These are phyloP conservation scores for Cucurbita argyrosperma DNA, from an alignment of 306 rosid genomes.

Conservation along the genomic window DNA sequence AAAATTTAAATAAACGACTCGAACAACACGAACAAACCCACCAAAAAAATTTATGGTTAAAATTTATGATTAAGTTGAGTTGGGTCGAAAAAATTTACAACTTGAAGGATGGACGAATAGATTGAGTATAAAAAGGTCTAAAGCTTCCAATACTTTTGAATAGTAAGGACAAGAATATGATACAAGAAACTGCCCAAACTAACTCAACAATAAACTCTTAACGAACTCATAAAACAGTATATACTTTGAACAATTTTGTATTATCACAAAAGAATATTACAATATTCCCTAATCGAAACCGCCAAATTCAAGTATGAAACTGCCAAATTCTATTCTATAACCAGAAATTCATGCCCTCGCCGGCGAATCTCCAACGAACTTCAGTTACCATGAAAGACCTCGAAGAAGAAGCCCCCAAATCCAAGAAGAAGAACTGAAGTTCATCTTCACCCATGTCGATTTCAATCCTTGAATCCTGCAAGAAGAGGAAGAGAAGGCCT, in stretches of 20 bases:
- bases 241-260: neutral
- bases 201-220: neutral
- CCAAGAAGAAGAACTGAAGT: slow-evolving; percentile 7
- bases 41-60: too few relatives aligned
- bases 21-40: too few relatives aligned
- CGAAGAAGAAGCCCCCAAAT: slow-evolving; percentile 1
- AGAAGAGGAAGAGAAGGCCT: slow-evolving; percentile 54
- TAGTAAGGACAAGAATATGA: too few relatives aligned
- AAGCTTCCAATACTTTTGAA: too few relatives aligned
- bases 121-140: too few relatives aligned
- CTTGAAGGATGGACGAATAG: too few relatives aligned
- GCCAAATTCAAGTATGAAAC: neutral
- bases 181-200: neutral
- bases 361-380: neutral
- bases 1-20: too few relatives aligned
- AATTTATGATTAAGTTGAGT: too few relatives aligned
- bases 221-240: neutral
- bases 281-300: neutral
- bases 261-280: neutral
- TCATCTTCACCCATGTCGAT: slow-evolving; percentile 29
- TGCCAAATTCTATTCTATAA: neutral
- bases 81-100: too few relatives aligned
- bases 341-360: neutral
- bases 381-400: neutral
- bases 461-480: slow-evolving; percentile 37